Evolutionary conservation across 2,329 filamentous ascomycete species (phyloP).

Genomic region (Sclerotinia glacialis): DNA sequence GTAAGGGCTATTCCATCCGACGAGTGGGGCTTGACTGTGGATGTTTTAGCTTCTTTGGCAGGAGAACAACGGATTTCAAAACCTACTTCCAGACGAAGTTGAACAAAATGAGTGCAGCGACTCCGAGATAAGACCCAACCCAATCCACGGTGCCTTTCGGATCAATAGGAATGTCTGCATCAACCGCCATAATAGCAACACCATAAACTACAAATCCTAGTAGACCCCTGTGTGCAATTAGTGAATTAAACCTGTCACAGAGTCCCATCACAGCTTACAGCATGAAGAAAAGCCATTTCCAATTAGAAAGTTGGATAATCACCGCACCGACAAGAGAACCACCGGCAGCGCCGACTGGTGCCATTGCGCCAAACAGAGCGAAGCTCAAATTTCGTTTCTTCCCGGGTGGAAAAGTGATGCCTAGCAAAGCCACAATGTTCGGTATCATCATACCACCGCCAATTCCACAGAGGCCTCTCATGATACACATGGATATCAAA

Average conservation of each 20-base stretch:
- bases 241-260: background rate
- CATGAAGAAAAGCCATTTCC: slow-evolving; percentile 45
- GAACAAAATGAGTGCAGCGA: slow-evolving; percentile 46
- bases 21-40: slow-evolving; percentile 30
- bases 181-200: slow-evolving; percentile 11
- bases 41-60: background rate
- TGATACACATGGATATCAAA: slow-evolving; percentile 45
- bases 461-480: slow-evolving; percentile 48
- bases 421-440: slow-evolving; percentile 50
- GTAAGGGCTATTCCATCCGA: slow-evolving; percentile 30
- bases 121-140: slow-evolving; percentile 43
- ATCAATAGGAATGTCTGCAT: slow-evolving; percentile 26
- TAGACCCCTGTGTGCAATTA: background rate
- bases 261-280: slow-evolving; percentile 28
- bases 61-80: too few relatives aligned
- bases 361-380: slow-evolving; percentile 46
- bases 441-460: slow-evolving; percentile 51
- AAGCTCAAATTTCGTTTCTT: slow-evolving; percentile 45
- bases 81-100: slow-evolving; percentile 52
- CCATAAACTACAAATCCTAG: slow-evolving; percentile 17
- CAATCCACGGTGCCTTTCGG: slow-evolving; percentile 43
- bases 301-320: slow-evolving; percentile 40
- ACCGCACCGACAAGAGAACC: slow-evolving; percentile 43
- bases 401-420: slow-evolving; percentile 48
- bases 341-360: slow-evolving; percentile 46